Base-by-base conservation (phyloP, 345 rosid genomes). In the Corymbia maculata region DNA sequence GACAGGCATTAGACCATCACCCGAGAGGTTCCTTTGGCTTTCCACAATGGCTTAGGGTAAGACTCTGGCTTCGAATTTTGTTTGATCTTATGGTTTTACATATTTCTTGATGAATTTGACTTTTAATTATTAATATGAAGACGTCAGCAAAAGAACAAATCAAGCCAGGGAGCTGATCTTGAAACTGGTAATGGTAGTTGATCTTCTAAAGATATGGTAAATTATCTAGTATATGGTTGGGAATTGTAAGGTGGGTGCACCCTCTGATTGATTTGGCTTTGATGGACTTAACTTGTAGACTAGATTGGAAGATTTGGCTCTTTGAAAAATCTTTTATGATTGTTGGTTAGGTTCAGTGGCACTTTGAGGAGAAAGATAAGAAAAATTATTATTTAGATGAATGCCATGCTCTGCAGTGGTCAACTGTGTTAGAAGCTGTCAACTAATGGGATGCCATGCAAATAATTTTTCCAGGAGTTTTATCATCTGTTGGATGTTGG, bases 41-140 rank as follows among this genome's bases (percentile, higher is more conserved):
- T 88, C 99, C 99, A 47, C 91, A 96, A 51, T 98, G 99, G 99
- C 98, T 98, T 51, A 97, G 97, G 99, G 99, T 98, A 93, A 61
- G 9, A 80, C 50, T 70, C 21, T 70, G 84, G 84, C 84, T 42
- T 9, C 13, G 28, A 19, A 75, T 75, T 64, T 42, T 75, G 49
- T 42, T 75, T 75, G 49, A 75, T 75, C 26, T 19, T 75, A 10
- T 75, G 84, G 84, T 75, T 75, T 75, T 75, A 42, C 9, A 21
- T 42, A 49, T 75, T 75, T 45, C 14, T 75, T 75, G 49, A 75
- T 26, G 49, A 47, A 52, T 52, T 85, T 85, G 97, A 97, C 45
- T 85, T 92, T 94, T 91, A 45, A 91, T 52, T 53, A 42, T 75
- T 75, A 5, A 75, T 9, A 75, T 42, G 84, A 75, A 75, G 28